phyloP scores from a whole-genome alignment of 352 stramenopile genomes.

The Thraustotheca clavata region DNA sequence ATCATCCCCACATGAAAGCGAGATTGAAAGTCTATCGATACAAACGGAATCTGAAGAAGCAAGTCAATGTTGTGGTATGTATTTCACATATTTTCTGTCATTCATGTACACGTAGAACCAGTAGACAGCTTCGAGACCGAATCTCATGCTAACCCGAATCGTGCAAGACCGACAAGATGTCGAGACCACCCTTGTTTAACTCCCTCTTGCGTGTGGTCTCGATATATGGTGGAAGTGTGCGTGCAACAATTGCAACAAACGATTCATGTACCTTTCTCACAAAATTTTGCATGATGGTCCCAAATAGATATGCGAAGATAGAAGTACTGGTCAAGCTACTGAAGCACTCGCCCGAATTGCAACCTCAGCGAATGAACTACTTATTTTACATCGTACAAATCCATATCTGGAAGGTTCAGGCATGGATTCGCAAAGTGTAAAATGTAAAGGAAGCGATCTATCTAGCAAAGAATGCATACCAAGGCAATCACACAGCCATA shows the following conservation, averaged over 20 bases:
- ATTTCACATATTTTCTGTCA: not conserved
- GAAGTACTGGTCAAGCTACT: not conserved
- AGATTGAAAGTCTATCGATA: not conserved
- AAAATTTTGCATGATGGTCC: not conserved
- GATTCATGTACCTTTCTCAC: not conserved
- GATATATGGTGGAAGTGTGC: constrained; percentile 18
- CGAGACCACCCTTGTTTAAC: not conserved
- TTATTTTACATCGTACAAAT: not conserved
- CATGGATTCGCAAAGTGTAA: too few species aligned
- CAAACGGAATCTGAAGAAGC: not conserved
- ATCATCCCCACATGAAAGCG: not conserved
- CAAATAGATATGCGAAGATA: not conserved
- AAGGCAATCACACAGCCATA: too few species aligned
- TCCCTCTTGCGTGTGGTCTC: not conserved
- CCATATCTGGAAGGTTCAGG: constrained; percentile 1
- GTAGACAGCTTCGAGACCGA: constrained; percentile 1
- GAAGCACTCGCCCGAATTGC: not conserved
- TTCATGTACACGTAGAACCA: not conserved
- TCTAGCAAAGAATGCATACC: too few species aligned
- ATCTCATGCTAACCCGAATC: not conserved
- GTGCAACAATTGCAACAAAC: constrained; percentile 9
- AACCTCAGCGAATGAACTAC: not conserved
- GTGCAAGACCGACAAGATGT: not conserved
- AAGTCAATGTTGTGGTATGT: not conserved
- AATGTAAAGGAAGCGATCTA: too few species aligned